Evolutionary conservation across 768 basidiomycete species (phyloP).

Genomic region (Hysterangium stoloniferum): DNA sequence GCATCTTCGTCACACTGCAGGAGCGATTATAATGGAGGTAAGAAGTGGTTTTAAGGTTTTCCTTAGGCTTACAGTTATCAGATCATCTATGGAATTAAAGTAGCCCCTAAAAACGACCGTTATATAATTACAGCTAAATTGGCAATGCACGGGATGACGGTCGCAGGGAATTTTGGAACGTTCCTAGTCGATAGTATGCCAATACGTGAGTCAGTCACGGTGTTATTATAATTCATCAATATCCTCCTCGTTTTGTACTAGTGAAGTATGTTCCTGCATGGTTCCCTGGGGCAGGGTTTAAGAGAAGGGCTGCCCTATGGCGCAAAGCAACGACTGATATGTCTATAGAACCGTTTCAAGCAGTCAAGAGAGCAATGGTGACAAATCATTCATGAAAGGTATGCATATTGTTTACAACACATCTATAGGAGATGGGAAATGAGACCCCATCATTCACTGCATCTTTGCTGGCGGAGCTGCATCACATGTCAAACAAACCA

Average conservation of each 20-base stretch:
- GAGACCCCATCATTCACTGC: not conserved
- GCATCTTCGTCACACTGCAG: conserved; percentile 18
- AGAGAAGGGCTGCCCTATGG: not conserved
- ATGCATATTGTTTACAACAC: not conserved
- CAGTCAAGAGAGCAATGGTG: not conserved
- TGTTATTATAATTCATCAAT: not conserved
- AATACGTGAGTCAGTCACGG: not conserved
- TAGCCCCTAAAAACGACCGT: not conserved
- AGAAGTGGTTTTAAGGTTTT: not conserved
- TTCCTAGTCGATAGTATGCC: conserved; percentile 6
- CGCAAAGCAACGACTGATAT: not conserved
- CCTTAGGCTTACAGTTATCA: not conserved
- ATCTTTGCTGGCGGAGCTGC: not conserved
- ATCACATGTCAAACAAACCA: not conserved
- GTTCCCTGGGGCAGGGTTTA: not conserved
- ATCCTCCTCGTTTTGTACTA: not conserved
- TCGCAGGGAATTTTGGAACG: not conserved
- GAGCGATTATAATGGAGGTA: not conserved
- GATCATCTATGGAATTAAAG: not conserved
- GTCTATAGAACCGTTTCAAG: not conserved
- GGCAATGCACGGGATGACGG: not conserved
- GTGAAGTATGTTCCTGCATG: conserved; percentile 5
- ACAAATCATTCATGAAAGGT: not conserved
- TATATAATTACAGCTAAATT: not conserved
- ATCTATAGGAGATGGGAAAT: not conserved